Evolutionary conservation across 768 basidiomycete genomes (phyloP).

Genomic region (Mrakia frigida): DNA sequence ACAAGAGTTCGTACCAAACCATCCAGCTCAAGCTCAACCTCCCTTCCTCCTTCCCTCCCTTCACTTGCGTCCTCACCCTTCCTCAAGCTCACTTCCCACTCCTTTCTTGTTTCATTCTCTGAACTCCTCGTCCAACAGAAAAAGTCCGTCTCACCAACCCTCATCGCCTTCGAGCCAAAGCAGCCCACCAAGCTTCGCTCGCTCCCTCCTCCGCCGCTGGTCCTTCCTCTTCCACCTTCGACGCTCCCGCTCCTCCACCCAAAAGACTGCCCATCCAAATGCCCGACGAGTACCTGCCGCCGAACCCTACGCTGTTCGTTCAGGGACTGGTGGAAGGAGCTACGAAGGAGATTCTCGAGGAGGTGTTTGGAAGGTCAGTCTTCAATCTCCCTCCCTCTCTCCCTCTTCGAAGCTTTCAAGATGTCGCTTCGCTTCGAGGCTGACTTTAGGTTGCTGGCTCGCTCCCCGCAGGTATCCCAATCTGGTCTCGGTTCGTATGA

Average conservation of each 20-base stretch:
- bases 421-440: not conserved
- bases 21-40: not conserved
- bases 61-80: not conserved
- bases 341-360: constrained; percentile 84
- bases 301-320: constrained; percentile 97
- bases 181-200: constrained; percentile 22
- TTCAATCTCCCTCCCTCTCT: constrained; percentile 4
- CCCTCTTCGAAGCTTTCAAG: not conserved
- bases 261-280: constrained; percentile 60
- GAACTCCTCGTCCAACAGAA: not conserved
- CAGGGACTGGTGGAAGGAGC: constrained; percentile 93
- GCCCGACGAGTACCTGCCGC: constrained; percentile 99
- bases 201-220: constrained; percentile 10
- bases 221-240: constrained; percentile 34
- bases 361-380: constrained; percentile 82
- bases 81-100: not conserved
- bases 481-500: constrained; percentile 93
- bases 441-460: not conserved
- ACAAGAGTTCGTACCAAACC: constrained; percentile 65
- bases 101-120: not conserved
- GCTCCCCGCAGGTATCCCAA: constrained; percentile 70
- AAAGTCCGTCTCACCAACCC: constrained; percentile 30
- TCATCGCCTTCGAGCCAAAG: constrained; percentile 60
- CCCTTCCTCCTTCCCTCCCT: not conserved
- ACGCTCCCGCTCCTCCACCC: not conserved